Evolutionary conservation across 768 basidiomycete species (phyloP).

Genomic region (Punctularia strigosozonata): DNA sequence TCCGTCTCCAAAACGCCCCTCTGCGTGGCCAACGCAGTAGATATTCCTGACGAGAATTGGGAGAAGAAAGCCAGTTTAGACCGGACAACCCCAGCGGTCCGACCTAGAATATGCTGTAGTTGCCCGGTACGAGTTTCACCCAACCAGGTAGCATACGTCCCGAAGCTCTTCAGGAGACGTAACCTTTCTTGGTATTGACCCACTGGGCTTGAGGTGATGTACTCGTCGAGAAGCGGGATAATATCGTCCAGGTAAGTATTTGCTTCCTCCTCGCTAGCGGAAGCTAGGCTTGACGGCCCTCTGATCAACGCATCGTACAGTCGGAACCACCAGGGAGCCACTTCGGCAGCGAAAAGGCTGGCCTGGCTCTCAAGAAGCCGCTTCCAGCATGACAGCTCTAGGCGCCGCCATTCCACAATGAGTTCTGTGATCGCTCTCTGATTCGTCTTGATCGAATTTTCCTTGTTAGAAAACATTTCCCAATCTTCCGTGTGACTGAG

Average conservation of each 20-base stretch:
- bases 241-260: conserved; percentile 50
- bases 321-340: conserved; percentile 82
- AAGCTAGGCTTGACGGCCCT: conserved; percentile 38
- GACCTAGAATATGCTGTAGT: conserved; percentile 41
- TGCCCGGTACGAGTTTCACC: conserved; percentile 16
- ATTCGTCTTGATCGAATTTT: conserved; percentile 63
- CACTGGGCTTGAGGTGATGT: conserved; percentile 60
- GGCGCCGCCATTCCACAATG: conserved; percentile 82
- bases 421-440: conserved; percentile 56
- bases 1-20: conserved; percentile 63
- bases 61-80: no score
- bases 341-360: conserved; percentile 26
- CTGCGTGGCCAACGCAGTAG: conserved; percentile 39
- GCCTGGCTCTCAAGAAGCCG: conserved; percentile 64
- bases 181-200: conserved; percentile 75
- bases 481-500: conserved; percentile 86
- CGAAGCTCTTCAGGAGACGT: conserved; percentile 58
- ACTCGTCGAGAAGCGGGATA: conserved; percentile 71
- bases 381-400: conserved; percentile 86
- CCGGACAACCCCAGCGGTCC: no score
- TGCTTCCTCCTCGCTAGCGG: conserved; percentile 20
- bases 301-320: conserved; percentile 71
- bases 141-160: conserved; percentile 28
- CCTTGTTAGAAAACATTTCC: conserved; percentile 92
- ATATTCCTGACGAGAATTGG: conserved; percentile 43